These are phyloP conservation scores for Beta vulgaris DNA, from an alignment of 148 eudicot species.

Conservation along the genomic window DNA sequence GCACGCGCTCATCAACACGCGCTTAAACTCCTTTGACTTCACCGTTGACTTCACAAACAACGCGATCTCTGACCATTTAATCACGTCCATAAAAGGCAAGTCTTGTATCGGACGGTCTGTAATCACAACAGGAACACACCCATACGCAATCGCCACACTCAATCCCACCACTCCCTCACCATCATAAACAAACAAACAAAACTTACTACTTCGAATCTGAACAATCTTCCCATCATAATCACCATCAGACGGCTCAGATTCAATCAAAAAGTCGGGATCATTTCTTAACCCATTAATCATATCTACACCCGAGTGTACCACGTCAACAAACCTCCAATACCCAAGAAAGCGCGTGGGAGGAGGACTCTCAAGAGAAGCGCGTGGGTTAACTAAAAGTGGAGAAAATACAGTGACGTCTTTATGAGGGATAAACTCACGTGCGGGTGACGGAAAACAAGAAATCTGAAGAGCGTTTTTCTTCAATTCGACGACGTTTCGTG, in stretches of 20 bases:
- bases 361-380: background rate
- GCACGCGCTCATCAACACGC: constrained; percentile 30
- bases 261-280: constrained; percentile 46
- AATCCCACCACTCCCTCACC: constrained; percentile 35
- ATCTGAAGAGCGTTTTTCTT: constrained; percentile 70
- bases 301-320: background rate
- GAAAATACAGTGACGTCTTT: constrained; percentile 80
- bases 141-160: constrained; percentile 50
- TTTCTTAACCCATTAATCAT: constrained; percentile 31
- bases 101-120: constrained; percentile 85
- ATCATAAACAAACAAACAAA: constrained; percentile 56
- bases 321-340: constrained; percentile 24
- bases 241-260: constrained; percentile 35
- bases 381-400: constrained; percentile 23
- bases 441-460: constrained; percentile 44
- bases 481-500: constrained; percentile 67
- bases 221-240: background rate
- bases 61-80: constrained; percentile 71
- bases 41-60: constrained; percentile 48
- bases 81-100: constrained; percentile 77
- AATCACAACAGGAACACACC: constrained; percentile 85
- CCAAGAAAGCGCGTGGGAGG: constrained; percentile 23
- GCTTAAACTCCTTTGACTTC: constrained; percentile 35
- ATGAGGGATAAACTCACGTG: constrained; percentile 71
- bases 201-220: constrained; percentile 35